Base-by-base conservation (phyloP, 805 yeast genomes). In the Barnettozyma pratensis region DNA sequence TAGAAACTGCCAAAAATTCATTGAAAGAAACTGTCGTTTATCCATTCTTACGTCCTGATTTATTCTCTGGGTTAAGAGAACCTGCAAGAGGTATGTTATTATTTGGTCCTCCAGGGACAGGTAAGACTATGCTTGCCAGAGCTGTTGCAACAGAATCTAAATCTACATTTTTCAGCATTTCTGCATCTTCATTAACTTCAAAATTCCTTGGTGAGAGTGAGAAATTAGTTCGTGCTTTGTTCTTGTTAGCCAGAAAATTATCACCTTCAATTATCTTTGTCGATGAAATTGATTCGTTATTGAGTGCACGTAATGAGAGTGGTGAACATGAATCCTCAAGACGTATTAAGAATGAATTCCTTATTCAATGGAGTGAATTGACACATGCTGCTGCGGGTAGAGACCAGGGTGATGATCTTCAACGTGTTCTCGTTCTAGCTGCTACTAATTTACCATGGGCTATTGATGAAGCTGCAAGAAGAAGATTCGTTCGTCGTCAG, bases 81-180 rank as follows among this genome's bases (percentile, higher is more conserved):
- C 99, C 99, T 0, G 94, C 96, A 0, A 72, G 97, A 58, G 99
- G 99, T 4, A 91, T 92, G 97, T 72, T 92, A 29, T 69, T 92
- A 41, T 92, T 92, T 69, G 99, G 99, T 0, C 99, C 99, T 0
- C 98, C 99, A 0, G 99, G 99, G 7, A 92, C 99, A 0, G 99
- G 99, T 51, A 92, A 92, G 60, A 92, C 99, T 0, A 92, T 94
- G 99, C 75, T 92, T 54, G 98, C 98, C 0, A 75, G 96, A 55
- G 97, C 99, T 0, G 98, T 94, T 6, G 98, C 98, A 1, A 90
- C 97, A 0, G 98, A 94, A 67, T 87, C 96, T 4, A 85, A 87
- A 52, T 88, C 97, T 0, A 92, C 98, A 0, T 92, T 92, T 64
- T 92, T 92, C 64, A 82, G 95, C 37, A 91, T 92, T 35, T 83